A percentile compares a stretch with the other conserved stretches of the same genome.
Conservation (phyloP, 169 alveolate species). For the Eimeria brunetti region DNA sequence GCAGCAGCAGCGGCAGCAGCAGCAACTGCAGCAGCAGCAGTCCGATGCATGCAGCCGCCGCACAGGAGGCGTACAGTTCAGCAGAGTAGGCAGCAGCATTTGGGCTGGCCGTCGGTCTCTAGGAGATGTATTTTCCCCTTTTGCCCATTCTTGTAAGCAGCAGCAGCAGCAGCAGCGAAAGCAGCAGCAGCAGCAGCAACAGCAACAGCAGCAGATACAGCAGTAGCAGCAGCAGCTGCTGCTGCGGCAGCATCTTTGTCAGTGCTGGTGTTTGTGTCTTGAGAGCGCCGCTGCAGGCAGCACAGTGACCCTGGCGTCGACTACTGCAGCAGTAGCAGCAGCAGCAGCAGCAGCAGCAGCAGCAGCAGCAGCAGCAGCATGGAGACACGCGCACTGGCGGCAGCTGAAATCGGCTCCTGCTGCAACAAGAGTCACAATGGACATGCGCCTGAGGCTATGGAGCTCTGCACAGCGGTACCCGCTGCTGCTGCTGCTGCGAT, state of each 20-base stretch:
- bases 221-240: not conserved
- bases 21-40: constrained; percentile 22
- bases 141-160: not conserved
- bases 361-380: constrained; percentile 33
- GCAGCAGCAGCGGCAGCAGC: constrained; percentile 25
- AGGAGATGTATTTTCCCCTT: constrained; percentile 8
- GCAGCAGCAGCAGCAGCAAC: not conserved
- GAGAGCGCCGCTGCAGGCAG: not conserved
- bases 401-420: constrained; percentile 14
- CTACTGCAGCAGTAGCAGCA: not conserved
- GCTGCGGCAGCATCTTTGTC: not conserved
- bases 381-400: not conserved
- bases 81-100: not conserved
- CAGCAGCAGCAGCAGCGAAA: not conserved
- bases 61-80: not conserved
- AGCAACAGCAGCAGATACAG: too few relatives aligned
- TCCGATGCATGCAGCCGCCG: constrained; percentile 14
- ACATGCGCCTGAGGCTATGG: constrained; percentile 1
- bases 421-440: not conserved
- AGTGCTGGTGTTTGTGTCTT: not conserved
- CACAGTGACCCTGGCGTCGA: not conserved
- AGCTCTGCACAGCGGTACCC: not conserved
- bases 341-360: constrained; percentile 24
- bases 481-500: not conserved
- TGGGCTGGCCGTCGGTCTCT: not conserved